A percentile compares a stretch with the other conserved stretches of the same genome.
Evolutionary conservation across 257 asterid genomes (phyloP).

Genomic region (Solanum ossicruentum): DNA sequence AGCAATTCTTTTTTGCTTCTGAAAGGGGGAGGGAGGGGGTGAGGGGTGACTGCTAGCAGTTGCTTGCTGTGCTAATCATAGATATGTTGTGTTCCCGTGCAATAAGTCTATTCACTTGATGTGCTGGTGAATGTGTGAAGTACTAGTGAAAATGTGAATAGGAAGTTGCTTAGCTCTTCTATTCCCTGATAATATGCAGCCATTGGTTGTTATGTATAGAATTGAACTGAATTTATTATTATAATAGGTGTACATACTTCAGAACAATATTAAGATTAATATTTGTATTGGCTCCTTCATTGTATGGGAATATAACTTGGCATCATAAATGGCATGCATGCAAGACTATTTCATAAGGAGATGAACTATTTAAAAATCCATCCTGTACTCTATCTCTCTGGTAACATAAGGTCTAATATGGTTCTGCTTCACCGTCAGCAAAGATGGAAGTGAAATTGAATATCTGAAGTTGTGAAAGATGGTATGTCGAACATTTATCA

Average conservation of each 20-base stretch:
- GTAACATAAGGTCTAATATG: not conserved
- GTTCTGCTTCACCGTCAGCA: not conserved
- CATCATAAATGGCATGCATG: not conserved
- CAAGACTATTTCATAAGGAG: not conserved
- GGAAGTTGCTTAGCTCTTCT: not conserved
- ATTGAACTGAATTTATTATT: not conserved
- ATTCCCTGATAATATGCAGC: not conserved
- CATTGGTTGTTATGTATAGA: not conserved
- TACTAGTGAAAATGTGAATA: not conserved
- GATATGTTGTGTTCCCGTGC: not conserved
- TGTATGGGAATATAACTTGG: not conserved
- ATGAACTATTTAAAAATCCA: not conserved
- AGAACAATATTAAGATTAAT: not conserved
- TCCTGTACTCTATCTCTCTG: not conserved
- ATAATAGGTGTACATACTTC: not conserved
- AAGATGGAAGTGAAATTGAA: not conserved
- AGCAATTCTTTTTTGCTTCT: not conserved
- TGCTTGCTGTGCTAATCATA: not conserved
- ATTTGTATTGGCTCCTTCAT: not conserved
- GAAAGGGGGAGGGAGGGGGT: not conserved
- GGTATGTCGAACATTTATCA: not conserved
- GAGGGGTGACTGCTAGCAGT: not conserved
- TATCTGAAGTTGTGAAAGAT: not conserved
- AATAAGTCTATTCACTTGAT: not conserved
- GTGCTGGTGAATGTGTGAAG: not conserved